Evolutionary conservation across 1,284 basidiomycete genomes (phyloP), one percentile per base, ranked within the genome.

Genomic region (Heliocybe sulcata): DNA sequence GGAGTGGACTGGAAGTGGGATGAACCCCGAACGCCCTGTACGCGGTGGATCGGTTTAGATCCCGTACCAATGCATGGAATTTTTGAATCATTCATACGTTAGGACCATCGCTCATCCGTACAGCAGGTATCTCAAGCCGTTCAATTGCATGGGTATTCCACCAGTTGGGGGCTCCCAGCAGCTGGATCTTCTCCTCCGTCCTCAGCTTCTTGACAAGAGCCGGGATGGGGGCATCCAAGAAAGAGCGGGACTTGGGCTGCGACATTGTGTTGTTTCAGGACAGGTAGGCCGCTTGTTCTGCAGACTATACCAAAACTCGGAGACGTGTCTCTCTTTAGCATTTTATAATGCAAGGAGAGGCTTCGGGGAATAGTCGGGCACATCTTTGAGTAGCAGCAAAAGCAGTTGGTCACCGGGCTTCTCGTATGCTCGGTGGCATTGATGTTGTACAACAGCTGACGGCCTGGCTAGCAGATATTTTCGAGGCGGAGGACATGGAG

Each of bases 41-140:
- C 51, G 31, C 27, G 26, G 19, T 45, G 20, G 2, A 52, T 19
- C 23, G n/a, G 53, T 42, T 33, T 51, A 19, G 54, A 38, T 29
- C 38, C 6, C 20, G 52, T n/a, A 42, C 10, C 26, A 25, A 29
- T 35, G 1, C 8, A 33, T 9, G n/a, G 45, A 61, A 31, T 12
- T 31, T 31, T 4, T 4, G 19, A 16, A 9, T 16, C 3, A n/a
- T 3, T 6, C 64, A 35, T 61, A 82, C 82, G 64, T 84, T 84
- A 10, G 82, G 82, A 3, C 82, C 82, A 67, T 83, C 82, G 63
- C 80, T 82, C 82, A 85, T 83, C 20, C 82, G 77, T 58, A 85
- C 71, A 29, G 77, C 72, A 2, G 86, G 85, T 54, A 89, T 83
- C 8, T 71, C 71, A 10, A 87, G 74, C 16, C 83, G 72, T 8